Evolutionary conservation across 495 filamentous ascomycete genomes (phyloP), one percentile per base, ranked within the genome.

Genomic region (Talaromyces thailandensis): DNA sequence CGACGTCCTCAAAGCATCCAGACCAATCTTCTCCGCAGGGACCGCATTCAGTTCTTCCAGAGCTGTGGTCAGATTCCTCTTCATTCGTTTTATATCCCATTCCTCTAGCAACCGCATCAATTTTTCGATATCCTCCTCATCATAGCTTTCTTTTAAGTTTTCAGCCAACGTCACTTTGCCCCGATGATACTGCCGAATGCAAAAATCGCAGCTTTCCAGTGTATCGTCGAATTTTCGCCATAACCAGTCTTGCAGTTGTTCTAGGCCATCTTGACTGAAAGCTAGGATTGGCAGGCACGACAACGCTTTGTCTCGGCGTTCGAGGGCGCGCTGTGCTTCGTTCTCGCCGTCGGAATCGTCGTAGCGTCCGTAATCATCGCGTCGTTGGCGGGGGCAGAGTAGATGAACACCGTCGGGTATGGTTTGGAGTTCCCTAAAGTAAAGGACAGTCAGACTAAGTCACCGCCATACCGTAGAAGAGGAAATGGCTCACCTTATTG

Each of bases 131-230:
- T 84, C 81, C 25, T 88, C 85, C 28, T 87, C 84, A 18, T 88
- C 80, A 65, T 85, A 88, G 60, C 81, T 73, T 77, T 81, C 77
- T 67, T 81, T 78, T 18, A 93, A 75, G 25, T 81, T 75, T 48
- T 86, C 81, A 63, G 88, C 75, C 64, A 90, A 80, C 65, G 76
- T 79, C 62, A 81, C 79, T 68, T 87, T 86, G 21, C 82, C 82
- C 53, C 83, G 87, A 74, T 97, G 90, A 75, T 92, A 97, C 45
- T 86, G 83, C 40, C 84, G 83, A 62, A 92, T 86, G 70, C 93
- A 97, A 45, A 84, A 77, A 65, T 95, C 88, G 74, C 93, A 97
- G 37, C 75, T 82, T 28, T 75, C 82, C 40, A 97, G 76, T 25
- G 83, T 73, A 2, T 73, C 70, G 53, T 83, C 76, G 35, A 88